These are phyloP conservation scores for Parachaetomium inaequale DNA, from an alignment of 495 filamentous ascomycete species.

Conservation along the genomic window DNA sequence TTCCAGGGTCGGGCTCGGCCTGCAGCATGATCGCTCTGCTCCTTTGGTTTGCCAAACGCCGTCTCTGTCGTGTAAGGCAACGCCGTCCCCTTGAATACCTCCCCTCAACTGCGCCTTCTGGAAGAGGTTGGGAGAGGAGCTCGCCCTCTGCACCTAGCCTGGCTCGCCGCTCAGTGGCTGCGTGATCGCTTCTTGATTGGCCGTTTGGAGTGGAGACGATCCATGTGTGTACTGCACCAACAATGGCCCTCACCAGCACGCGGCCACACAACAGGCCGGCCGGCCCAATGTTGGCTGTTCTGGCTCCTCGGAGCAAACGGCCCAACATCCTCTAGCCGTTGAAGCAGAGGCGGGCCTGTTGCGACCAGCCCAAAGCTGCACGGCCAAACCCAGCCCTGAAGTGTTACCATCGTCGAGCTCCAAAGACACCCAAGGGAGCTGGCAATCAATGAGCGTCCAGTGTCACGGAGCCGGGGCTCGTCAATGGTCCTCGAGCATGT, in stretches of 20 bases:
- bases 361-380: too few species aligned
- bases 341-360: too few species aligned
- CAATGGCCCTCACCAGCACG: not conserved
- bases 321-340: too few species aligned
- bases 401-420: too few species aligned
- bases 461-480: too few species aligned
- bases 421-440: too few species aligned
- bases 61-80: not conserved
- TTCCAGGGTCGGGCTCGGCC: not conserved
- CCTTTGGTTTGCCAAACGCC: not conserved
- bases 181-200: slow-evolving; percentile 8
- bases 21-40: not conserved
- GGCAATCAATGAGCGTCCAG: too few species aligned
- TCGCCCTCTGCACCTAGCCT: not conserved
- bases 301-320: not conserved
- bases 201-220: not conserved
- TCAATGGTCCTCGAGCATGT: too few species aligned
- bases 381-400: too few species aligned
- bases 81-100: not conserved
- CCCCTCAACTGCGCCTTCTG: not conserved
- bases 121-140: not conserved
- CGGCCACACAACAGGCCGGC: not conserved
- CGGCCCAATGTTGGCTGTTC: not conserved
- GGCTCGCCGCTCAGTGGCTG: slow-evolving; percentile 7
- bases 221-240: slow-evolving; percentile 8